phyloP scores from a whole-genome alignment of 345 rosid genomes.

The Gossypium ekmanianum region DNA sequence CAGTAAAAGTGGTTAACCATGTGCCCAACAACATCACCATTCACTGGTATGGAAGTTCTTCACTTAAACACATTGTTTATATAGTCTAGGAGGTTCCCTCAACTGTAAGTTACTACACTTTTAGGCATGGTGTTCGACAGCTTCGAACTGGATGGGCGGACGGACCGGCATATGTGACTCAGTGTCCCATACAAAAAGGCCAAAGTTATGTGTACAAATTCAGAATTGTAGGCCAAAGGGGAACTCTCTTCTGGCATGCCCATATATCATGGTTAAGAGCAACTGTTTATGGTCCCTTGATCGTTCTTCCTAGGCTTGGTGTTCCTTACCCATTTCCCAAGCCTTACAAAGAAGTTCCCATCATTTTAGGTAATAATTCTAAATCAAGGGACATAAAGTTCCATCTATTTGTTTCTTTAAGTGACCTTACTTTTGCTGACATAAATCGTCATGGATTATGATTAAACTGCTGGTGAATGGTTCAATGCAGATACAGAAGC shows the following conservation, averaged over 20 bases:
- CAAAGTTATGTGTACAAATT: conserved; percentile 47
- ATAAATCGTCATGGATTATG: background rate
- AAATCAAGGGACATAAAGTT: too few relatives aligned
- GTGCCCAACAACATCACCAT: background rate
- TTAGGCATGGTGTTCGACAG: conserved; percentile 56
- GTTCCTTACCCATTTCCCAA: conserved; percentile 60
- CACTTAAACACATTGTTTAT: background rate
- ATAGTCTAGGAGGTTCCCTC: background rate
- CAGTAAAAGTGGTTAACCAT: background rate
- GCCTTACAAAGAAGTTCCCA: conserved; percentile 63
- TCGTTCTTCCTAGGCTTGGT: conserved; percentile 57
- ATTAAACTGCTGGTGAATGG: conserved; percentile 62
- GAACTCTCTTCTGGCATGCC: conserved; percentile 51
- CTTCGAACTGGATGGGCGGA: conserved; percentile 48
- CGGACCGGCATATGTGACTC: conserved; percentile 51
- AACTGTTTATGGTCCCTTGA: conserved; percentile 59
- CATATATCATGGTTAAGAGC: conserved; percentile 67
- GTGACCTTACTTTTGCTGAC: background rate
- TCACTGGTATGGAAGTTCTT: conserved; percentile 35
- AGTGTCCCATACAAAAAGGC: conserved; percentile 53
- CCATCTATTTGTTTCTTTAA: background rate
- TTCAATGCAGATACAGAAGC: conserved; percentile 68
- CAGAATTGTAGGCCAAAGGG: conserved; percentile 52
- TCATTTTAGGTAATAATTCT: conserved; percentile 41
- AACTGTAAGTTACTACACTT: background rate